These are phyloP conservation scores for Alternaria burnsii DNA, from an alignment of 2,329 filamentous ascomycete species.

Conservation along the genomic window DNA sequence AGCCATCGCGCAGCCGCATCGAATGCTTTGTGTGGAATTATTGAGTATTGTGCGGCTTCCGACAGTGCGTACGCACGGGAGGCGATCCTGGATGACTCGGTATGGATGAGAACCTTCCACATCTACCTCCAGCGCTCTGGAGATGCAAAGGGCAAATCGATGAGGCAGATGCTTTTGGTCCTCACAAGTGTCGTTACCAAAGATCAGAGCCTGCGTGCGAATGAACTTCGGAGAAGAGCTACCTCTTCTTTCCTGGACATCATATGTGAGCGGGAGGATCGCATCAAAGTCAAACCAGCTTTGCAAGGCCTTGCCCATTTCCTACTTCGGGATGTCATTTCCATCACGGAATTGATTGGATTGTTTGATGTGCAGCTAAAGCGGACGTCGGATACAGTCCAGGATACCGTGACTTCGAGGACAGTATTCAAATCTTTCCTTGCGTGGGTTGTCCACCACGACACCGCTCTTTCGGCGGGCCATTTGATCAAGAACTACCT, in stretches of 20 bases:
- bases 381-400: constrained; percentile 6
- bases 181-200: constrained; percentile 50
- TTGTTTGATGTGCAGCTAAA: constrained; percentile 44
- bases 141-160: constrained; percentile 57
- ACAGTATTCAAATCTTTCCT: constrained; percentile 41
- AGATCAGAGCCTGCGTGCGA: constrained; percentile 28
- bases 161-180: constrained; percentile 55
- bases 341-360: constrained; percentile 48
- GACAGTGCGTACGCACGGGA: constrained; percentile 35
- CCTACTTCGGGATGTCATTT: constrained; percentile 67
- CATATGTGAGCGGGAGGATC: constrained; percentile 67
- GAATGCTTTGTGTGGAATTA: constrained; percentile 56
- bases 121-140: constrained; percentile 55
- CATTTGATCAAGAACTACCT: constrained; percentile 50
- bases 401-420: constrained; percentile 16
- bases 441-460: constrained; percentile 51
- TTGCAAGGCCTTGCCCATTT: constrained; percentile 73
- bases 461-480: constrained; percentile 51
- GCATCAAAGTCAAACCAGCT: constrained; percentile 73
- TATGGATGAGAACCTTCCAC: constrained; percentile 52
- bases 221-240: constrained; percentile 38
- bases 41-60: constrained; percentile 52
- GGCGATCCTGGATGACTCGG: constrained; percentile 44
- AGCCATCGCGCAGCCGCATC: constrained; percentile 57
- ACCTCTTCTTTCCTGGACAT: constrained; percentile 63